Conservation (phyloP, 2,329 filamentous ascomycete species). For the Diaporthe velutina region DNA sequence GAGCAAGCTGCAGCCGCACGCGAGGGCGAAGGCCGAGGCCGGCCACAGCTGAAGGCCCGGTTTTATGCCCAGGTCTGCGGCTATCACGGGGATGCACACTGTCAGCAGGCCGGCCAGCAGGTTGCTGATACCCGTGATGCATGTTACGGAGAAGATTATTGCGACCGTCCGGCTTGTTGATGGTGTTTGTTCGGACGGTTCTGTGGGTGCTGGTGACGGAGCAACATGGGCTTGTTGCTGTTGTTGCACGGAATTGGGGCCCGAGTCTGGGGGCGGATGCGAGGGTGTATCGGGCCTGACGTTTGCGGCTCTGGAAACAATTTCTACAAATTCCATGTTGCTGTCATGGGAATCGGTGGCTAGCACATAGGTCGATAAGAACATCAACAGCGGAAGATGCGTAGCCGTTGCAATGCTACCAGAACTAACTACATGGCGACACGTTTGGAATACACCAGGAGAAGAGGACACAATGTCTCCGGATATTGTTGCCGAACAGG, state of each 20-base stretch:
- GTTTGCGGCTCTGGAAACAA: not conserved
- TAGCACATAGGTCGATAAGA: not conserved
- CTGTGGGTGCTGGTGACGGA: not conserved
- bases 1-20: constrained; percentile 46
- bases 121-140: not conserved
- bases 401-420: not conserved
- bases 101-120: not conserved
- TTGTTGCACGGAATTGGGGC: not conserved
- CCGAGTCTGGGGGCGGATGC: not conserved
- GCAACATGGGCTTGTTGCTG: not conserved
- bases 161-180: not conserved
- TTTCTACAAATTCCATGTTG: not conserved
- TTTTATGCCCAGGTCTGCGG: not conserved
- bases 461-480: not conserved
- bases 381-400: not conserved
- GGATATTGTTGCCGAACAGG: not conserved
- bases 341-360: not conserved
- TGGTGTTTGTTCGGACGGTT: not conserved
- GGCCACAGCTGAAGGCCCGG: constrained; percentile 41
- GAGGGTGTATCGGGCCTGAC: not conserved
- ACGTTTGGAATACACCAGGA: not conserved
- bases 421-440: not conserved
- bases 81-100: not conserved
- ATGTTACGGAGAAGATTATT: not conserved
- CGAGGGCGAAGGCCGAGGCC: constrained; percentile 42